A percentile compares a stretch with the other conserved stretches of the same genome.
phyloP scores from a whole-genome alignment of 2,329 filamentous ascomycete genomes.

The Hortaea werneckii region DNA sequence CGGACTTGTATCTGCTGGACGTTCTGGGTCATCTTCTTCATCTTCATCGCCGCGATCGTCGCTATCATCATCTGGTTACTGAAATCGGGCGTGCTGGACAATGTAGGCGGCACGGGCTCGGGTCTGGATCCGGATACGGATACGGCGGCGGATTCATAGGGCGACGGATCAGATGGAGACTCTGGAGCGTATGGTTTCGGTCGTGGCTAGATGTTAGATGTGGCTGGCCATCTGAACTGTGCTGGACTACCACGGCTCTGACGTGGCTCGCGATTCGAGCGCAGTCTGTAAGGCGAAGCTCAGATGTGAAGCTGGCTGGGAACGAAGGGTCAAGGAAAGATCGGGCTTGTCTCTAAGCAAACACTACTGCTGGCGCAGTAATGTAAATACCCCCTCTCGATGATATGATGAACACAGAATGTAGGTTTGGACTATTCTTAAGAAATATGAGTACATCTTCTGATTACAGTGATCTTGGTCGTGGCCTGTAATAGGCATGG shows the following conservation, averaged over 20 bases:
- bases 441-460: too few relatives aligned
- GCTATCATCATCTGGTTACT: slow-evolving; percentile 37
- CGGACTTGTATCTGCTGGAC: slow-evolving; percentile 39
- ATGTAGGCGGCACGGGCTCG: neutral
- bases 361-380: slow-evolving; percentile 6
- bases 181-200: neutral
- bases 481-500: too few relatives aligned
- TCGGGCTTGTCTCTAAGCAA: too few relatives aligned
- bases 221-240: too few relatives aligned
- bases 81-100: slow-evolving; percentile 16
- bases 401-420: neutral
- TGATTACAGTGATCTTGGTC: too few relatives aligned
- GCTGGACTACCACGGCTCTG: too few relatives aligned
- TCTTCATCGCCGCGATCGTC: slow-evolving; percentile 36
- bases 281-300: too few relatives aligned
- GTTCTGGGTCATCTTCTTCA: slow-evolving; percentile 38
- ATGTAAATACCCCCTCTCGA: slow-evolving; percentile 3
- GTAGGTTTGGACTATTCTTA: too few relatives aligned
- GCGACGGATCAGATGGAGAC: neutral
- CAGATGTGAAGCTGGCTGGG: too few relatives aligned
- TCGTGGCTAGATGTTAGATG: too few relatives aligned
- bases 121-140: neutral
- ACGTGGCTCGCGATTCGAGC: too few relatives aligned
- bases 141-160: neutral
- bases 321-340: too few relatives aligned